Evolutionary conservation across 306 rosid genomes (phyloP), one percentile per base, ranked within the genome.

Genomic region (Medicago arabica): DNA sequence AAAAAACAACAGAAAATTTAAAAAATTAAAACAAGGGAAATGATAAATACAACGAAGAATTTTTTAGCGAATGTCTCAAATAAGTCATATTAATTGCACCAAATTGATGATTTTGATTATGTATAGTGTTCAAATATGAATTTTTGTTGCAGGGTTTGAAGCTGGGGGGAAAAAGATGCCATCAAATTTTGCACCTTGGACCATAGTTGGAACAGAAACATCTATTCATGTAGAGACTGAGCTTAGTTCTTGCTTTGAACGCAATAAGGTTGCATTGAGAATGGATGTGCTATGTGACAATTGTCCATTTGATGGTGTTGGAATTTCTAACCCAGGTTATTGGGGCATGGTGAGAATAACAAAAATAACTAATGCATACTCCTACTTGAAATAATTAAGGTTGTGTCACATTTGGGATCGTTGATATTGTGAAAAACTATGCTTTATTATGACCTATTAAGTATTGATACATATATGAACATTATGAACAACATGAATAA

Each of bases 161-260:
- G 89, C 96, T 15, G 98, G 98, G 60, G 98, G 92, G 53, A 85
- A 78, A 15, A 70, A 53, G 25, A 47, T 60, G 78, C 92, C 96
- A 53, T 90, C 96, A 69, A 82, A 90, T 83, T 90, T 90, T 69
- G 80, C 60, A 17, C 98, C 94, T 14, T 92, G 96, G 96, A 67
- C 86, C 18, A 82, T 86, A 40, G 81, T 92, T 70, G 98, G 98
- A 57, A 15, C 78, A 53, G 92, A 88, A 61, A 72, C 91, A 51
- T 67, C 62, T 7, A 15, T 89, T 78, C 16, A 28, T 31, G 78
- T 90, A 10, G 84, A 84, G n/a, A 90, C 98, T 2, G 94, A 87
- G 21, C 92, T 83, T 4, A 81, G 76, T 9, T 92, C 98, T 67
- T 78, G 84, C 80, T 92, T 92, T 73, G 86, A 90, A 39, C 88